Percentiles rank a stretch among this genome's conserved stretches.
Conservation (phyloP, 2,329 filamentous ascomycete genomes). For the Arthrobotrys sinensis region DNA sequence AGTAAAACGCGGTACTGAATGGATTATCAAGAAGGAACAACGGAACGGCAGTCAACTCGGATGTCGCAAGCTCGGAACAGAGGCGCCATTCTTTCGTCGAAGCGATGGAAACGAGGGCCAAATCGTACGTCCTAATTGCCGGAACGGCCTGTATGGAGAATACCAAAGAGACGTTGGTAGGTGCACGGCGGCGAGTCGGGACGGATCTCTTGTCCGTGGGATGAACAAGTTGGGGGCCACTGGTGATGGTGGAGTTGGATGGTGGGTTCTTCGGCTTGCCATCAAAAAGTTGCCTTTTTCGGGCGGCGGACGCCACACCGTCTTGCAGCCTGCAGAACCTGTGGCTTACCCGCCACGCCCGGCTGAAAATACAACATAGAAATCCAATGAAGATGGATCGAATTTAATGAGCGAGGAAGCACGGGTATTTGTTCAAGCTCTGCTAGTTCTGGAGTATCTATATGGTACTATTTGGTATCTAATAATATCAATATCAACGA, state of each 20-base stretch:
- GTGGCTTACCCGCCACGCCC: background rate
- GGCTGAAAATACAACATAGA: background rate
- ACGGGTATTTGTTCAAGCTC: too few relatives aligned
- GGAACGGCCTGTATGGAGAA: background rate
- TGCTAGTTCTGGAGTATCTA: too few relatives aligned
- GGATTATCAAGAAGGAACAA: slow-evolving; percentile 58
- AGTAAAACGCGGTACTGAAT: slow-evolving; percentile 30
- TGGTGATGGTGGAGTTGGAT: slow-evolving; percentile 40
- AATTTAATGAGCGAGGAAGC: too few relatives aligned
- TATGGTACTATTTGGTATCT: slow-evolving; percentile 7
- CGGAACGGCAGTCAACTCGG: slow-evolving; percentile 55
- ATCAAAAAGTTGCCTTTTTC: slow-evolving; percentile 46
- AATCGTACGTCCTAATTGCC: slow-evolving; percentile 21
- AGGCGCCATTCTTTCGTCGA: slow-evolving; percentile 60
- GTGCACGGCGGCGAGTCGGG: background rate
- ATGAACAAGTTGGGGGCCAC: slow-evolving; percentile 11
- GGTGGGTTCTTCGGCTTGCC: slow-evolving; percentile 26
- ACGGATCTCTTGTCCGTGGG: slow-evolving; percentile 36
- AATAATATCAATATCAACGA: background rate
- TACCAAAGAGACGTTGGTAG: background rate
- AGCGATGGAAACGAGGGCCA: slow-evolving; percentile 49
- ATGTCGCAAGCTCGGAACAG: slow-evolving; percentile 58
- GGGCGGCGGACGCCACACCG: slow-evolving; percentile 25
- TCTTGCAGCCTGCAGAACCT: background rate
- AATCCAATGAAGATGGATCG: too few relatives aligned